These are phyloP conservation scores for Fraxinus latifolia DNA, from an alignment of 305 asterid genomes.

Conservation along the genomic window DNA sequence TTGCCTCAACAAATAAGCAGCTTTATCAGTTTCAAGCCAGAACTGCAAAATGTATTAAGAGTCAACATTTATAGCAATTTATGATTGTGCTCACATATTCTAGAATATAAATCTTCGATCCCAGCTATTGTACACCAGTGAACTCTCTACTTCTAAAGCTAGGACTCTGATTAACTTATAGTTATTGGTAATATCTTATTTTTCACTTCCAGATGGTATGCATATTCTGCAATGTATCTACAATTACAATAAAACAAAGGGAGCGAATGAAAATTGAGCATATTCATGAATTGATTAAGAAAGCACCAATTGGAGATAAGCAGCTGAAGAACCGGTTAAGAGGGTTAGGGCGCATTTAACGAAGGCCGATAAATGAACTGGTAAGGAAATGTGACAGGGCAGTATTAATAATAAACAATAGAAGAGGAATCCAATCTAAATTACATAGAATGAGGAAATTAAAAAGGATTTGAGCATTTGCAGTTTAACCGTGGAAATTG, in stretches of 20 bases:
- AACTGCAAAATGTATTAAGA: constrained; percentile 55
- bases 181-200: background rate
- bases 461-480: background rate
- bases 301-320: background rate
- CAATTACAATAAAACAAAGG: background rate
- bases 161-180: background rate
- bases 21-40: constrained; percentile 99
- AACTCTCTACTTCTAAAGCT: background rate
- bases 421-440: background rate
- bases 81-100: background rate
- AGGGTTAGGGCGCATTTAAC: background rate
- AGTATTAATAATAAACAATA: background rate
- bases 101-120: background rate
- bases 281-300: background rate
- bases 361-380: background rate
- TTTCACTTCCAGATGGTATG: background rate
- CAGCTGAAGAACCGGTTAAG: background rate
- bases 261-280: background rate
- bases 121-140: background rate
- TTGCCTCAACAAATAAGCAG: constrained; percentile 97
- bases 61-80: background rate
- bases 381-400: background rate
- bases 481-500: background rate
- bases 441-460: background rate
- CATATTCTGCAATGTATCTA: background rate